Evolutionary conservation across 805 yeast species (phyloP).

Genomic region (Priceomyces carsonii): DNA sequence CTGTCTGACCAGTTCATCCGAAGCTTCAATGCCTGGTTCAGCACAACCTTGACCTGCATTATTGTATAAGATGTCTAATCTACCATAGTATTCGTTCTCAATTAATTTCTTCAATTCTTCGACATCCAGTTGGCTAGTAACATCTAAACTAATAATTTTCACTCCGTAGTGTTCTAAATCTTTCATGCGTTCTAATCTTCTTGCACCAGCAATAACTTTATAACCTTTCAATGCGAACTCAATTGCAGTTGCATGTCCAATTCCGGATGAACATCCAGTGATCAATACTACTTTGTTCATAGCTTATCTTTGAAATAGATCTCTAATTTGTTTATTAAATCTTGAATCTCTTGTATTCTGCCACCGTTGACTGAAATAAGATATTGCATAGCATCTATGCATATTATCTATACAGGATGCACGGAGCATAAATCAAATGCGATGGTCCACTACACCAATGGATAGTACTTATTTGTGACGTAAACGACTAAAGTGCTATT

Average conservation of each 20-base stretch:
- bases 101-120: conserved; percentile 20
- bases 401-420: too few relatives aligned
- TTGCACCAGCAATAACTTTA: conserved; percentile 36
- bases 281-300: conserved; percentile 46
- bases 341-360: too few relatives aligned
- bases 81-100: conserved; percentile 27
- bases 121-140: conserved; percentile 31
- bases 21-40: conserved; percentile 31
- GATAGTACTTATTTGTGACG: too few relatives aligned
- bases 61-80: conserved; percentile 38
- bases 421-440: too few relatives aligned
- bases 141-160: conserved; percentile 33
- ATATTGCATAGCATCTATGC: too few relatives aligned
- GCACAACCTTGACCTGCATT: conserved; percentile 38
- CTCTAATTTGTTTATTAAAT: not conserved
- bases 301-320: conserved; percentile 1
- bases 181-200: conserved; percentile 25
- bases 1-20: conserved; percentile 18
- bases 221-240: conserved; percentile 46
- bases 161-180: conserved; percentile 27
- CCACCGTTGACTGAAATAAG: too few relatives aligned
- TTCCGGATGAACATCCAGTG: conserved; percentile 54
- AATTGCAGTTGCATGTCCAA: conserved; percentile 44
- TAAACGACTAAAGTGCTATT: too few relatives aligned
- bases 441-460: too few relatives aligned